Evolutionary conservation across 2,329 filamentous ascomycete species (phyloP).

Genomic region (Chrysoporthe austroafricana): DNA sequence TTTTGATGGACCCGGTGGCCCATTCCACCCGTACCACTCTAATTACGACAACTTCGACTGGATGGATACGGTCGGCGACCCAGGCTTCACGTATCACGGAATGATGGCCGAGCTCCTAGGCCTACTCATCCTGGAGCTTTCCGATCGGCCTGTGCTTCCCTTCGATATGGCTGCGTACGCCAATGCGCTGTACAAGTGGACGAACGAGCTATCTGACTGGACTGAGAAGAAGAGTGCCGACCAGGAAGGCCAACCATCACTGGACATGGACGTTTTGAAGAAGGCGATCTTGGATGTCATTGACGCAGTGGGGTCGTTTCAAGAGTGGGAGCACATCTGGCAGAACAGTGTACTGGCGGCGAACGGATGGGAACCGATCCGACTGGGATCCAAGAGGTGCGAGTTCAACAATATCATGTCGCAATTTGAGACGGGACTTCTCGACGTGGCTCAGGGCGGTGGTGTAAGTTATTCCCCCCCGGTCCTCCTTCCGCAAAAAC

Average conservation of each 20-base stretch:
- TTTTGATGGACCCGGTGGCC: constrained; percentile 52
- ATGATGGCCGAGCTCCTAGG: constrained; percentile 79
- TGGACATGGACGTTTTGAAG: constrained; percentile 63
- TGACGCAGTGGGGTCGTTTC: constrained; percentile 65
- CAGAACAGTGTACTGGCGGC: constrained; percentile 70
- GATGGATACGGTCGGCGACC: constrained; percentile 81
- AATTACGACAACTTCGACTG: constrained; percentile 91
- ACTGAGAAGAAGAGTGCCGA: constrained; percentile 53
- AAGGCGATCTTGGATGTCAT: constrained; percentile 67
- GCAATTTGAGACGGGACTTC: constrained; percentile 78
- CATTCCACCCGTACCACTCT: constrained; percentile 72
- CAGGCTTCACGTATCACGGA: constrained; percentile 79
- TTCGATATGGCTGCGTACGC: constrained; percentile 81
- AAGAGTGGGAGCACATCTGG: constrained; percentile 79
- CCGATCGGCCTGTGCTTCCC: constrained; percentile 79
- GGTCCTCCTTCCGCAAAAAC: constrained; percentile 6
- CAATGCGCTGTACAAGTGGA: constrained; percentile 64
- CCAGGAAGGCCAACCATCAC: constrained; percentile 38
- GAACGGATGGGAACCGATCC: constrained; percentile 76
- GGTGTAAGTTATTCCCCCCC: constrained; percentile 64
- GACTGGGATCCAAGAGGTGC: constrained; percentile 68
- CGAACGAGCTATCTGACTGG: constrained; percentile 69
- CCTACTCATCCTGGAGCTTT: constrained; percentile 82
- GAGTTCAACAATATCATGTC: constrained; percentile 80
- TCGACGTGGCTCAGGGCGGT: constrained; percentile 73